Conservation (phyloP, 345 rosid genomes). For the Iberis pinnata region DNA sequence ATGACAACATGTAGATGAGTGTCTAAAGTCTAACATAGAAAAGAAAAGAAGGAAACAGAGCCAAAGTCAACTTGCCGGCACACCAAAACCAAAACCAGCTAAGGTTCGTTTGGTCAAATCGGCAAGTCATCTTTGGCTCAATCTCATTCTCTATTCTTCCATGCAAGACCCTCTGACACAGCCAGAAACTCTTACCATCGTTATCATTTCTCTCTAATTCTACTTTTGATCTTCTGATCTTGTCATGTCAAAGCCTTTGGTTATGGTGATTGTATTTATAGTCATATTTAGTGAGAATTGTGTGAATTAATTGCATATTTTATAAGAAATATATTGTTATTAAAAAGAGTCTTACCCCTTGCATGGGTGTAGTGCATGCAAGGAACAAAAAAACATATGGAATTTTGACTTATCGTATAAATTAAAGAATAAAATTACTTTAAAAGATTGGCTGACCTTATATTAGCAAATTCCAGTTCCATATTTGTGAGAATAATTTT, state of each 20-base stretch:
- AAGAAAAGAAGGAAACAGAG: slow-evolving; percentile 29
- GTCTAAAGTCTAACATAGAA: slow-evolving; percentile 16
- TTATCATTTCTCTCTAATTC: neutral
- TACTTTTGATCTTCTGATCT: slow-evolving; percentile 5
- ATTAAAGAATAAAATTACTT: slow-evolving; percentile 8
- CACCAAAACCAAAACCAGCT: neutral
- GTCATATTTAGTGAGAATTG: slow-evolving; percentile 2
- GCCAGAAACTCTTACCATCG: neutral
- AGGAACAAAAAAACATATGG: neutral
- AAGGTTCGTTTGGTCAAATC: neutral
- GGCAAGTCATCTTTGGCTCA: slow-evolving; percentile 39
- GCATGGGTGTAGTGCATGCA: slow-evolving; percentile 17
- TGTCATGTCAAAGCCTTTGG: slow-evolving; percentile 7
- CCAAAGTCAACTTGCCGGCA: slow-evolving; percentile 29
- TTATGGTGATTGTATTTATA: slow-evolving; percentile 18
- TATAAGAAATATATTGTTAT: neutral
- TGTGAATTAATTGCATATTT: neutral
- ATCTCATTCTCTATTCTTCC: slow-evolving; percentile 21
- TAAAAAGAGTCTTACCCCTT: slow-evolving; percentile 9
- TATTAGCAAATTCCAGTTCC: neutral
- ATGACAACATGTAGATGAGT: neutral
- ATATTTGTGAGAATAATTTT: slow-evolving; percentile 7
- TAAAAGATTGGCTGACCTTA: slow-evolving; percentile 18
- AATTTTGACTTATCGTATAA: slow-evolving; percentile 17
- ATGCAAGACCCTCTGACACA: slow-evolving; percentile 26